phyloP scores from a whole-genome alignment of 2,329 filamentous ascomycete species.

The Parafenestella ontariensis region DNA sequence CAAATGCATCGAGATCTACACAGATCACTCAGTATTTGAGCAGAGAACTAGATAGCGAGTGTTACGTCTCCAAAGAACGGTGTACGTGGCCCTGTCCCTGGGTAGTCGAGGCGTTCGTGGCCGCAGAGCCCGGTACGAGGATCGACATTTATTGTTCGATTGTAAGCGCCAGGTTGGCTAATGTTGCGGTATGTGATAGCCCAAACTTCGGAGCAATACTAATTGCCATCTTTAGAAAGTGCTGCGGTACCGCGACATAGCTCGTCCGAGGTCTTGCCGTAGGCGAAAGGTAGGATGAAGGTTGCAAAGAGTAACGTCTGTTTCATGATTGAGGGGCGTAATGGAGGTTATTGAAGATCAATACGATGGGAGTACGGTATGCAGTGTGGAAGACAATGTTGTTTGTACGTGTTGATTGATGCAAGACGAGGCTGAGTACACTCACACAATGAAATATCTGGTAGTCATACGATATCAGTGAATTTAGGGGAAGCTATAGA shows the following conservation, averaged over 20 bases:
- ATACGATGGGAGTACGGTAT: conserved; percentile 6
- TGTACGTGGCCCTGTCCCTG: conserved; percentile 67
- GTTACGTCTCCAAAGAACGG: conserved; percentile 75
- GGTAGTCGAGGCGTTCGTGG: conserved; percentile 61
- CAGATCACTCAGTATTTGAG: neutral
- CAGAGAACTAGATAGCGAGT: neutral
- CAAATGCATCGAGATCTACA: conserved; percentile 73
- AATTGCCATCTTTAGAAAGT: conserved; percentile 61
- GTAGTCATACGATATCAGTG: neutral
- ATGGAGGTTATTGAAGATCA: conserved; percentile 6
- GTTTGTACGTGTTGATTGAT: neutral
- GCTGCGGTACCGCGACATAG: conserved; percentile 42
- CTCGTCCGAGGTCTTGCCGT: conserved; percentile 39
- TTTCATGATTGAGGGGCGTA: conserved; percentile 27
- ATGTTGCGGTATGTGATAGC: conserved; percentile 73
- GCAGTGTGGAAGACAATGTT: conserved; percentile 1
- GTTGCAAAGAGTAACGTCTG: conserved; percentile 20
- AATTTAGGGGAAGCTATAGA: neutral
- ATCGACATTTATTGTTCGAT: conserved; percentile 69
- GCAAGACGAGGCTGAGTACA: neutral
- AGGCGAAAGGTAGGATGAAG: conserved; percentile 16
- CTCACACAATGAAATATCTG: neutral
- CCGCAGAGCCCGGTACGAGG: conserved; percentile 62
- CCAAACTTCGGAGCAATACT: conserved; percentile 69
- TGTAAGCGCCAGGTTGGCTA: conserved; percentile 67